Evolutionary conservation across 2,329 filamentous ascomycete species (phyloP), one percentile per base, ranked within the genome.

Genomic region (Colletotrichum sp.): DNA sequence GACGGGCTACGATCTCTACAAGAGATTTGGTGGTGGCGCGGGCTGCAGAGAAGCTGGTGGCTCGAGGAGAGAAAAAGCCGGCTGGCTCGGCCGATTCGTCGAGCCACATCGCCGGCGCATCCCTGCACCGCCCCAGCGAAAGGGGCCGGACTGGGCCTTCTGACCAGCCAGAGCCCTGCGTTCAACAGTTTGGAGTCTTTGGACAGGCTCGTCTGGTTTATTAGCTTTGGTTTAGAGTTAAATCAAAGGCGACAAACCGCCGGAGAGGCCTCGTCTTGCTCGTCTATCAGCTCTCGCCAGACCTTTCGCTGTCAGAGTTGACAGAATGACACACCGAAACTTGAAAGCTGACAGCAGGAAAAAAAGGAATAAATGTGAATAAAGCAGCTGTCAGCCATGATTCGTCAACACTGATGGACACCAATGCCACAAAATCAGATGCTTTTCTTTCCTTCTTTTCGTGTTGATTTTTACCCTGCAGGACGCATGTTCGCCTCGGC

Each of bases 21-120:
- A 3, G 5, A n/a, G 21, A 30, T n/a, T 4, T 21, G n/a, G 32
- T 30, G 18, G 28, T 63, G 26, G 60, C 30, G 28, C 44, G 34
- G 18, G 5, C 32, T 44, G 21, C 62, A 39, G 30, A 26, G 30
- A 39, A 64, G 28, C 10, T 30, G 12, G 32, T 24, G 70, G 34
- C 24, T 39, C 9, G 39, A 63, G 30, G 13, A 28, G 21, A 44
- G 32, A 24, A 65, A 12, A 24, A 39, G 64, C 32, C 57, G 72
- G 73, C 55, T 69, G 59, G 69, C 21, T 69, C 73, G 73, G 64
- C 69, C 70, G 57, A 76, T 76, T 72, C 64, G 69, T 73, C 55
- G 59, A 65, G 70, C 44, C 39, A 65, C 57, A 12, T 60, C 59
- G 4, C 70, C 44, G 28, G 55, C n/a, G 34, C 28, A 73, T 36